Base-by-base conservation (phyloP, 1,284 basidiomycete species). In the Malassezia obtusa region DNA sequence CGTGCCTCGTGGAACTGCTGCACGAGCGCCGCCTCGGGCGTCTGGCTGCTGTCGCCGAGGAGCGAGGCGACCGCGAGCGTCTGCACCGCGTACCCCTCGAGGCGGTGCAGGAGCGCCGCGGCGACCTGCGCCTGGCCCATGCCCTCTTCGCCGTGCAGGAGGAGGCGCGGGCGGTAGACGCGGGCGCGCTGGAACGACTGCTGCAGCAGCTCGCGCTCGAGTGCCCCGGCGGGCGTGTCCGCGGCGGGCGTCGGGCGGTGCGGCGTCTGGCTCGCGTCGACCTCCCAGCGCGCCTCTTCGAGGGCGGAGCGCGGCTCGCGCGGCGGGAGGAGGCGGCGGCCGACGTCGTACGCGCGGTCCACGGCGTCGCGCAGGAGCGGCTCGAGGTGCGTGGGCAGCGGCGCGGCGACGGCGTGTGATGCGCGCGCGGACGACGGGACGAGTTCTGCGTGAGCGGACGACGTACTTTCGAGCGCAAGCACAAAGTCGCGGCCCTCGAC, bases 1-100 rank as follows among this genome's bases (percentile, higher is more conserved):
- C 95, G 96, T 0, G 94, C 94, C 74, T 99, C 94, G 17, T 91
- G 82, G 66, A 98, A 96, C n/a, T 95, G 80, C 65, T 96, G 92
- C 1, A 96, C 88, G 51, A 95, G 84, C 2, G 87, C 84, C 1
- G 92, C 87, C 76, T 99, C 94, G 3, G 84, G 78, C 3, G 89
- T 89, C 65, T 89, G 78, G 0, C 87, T 84, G 0, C 90, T 88
- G 75, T 98, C 92, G 45, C 87, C 82, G 76, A 98, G 80, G 39
- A 99, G 75, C 0, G 84, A 84, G 9, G 87, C 90, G 11, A 98
- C 79, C 70, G 98, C 91, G 43, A 98, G 79, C 60, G 83, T 89
- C 75, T 96, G 94, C 0, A 98, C 81, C 68, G 96, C 88, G 76
- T 86, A 95, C 0, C 92, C 92, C 75, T 99, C 94, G 12, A 98